These are phyloP conservation scores for Tolypocladium capitatum DNA, from an alignment of 2,329 filamentous ascomycete species.

Conservation along the genomic window DNA sequence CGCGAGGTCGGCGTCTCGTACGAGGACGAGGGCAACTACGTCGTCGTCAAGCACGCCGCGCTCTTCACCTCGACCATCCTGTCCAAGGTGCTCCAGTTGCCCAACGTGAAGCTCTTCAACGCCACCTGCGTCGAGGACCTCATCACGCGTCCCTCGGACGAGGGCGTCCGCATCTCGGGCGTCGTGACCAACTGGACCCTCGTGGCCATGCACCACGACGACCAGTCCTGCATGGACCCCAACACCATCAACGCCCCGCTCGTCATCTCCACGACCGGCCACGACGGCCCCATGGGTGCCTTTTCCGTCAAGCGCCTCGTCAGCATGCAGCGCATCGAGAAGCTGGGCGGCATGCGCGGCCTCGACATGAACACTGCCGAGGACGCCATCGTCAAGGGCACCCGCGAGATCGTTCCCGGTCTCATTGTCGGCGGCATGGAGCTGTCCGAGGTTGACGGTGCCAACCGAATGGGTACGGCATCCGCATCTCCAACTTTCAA, in stretches of 20 bases:
- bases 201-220: conserved; percentile 74
- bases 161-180: conserved; percentile 59
- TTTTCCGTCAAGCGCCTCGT: conserved; percentile 87
- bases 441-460: conserved; percentile 77
- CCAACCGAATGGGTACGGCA: conserved; percentile 67
- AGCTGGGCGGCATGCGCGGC: conserved; percentile 83
- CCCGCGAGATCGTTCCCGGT: conserved; percentile 75
- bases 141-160: conserved; percentile 58
- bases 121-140: conserved; percentile 85
- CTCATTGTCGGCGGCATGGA: conserved; percentile 95
- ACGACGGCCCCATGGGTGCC: conserved; percentile 82
- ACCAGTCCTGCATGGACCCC: conserved; percentile 92
- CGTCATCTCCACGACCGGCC: conserved; percentile 79
- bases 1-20: conserved; percentile 69
- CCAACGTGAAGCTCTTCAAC: conserved; percentile 95
- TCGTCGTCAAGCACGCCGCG: conserved; percentile 88
- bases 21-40: conserved; percentile 78
- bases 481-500: accelerated
- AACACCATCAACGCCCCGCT: conserved; percentile 92
- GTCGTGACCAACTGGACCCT: conserved; percentile 96
- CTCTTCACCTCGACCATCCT: conserved; percentile 84
- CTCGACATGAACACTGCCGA: conserved; percentile 87
- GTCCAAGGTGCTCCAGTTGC: conserved; percentile 68
- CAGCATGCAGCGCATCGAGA: conserved; percentile 70
- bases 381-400: conserved; percentile 87